Base-by-base conservation (phyloP, 2,329 filamentous ascomycete genomes). In the Aspergillus terreus region DNA sequence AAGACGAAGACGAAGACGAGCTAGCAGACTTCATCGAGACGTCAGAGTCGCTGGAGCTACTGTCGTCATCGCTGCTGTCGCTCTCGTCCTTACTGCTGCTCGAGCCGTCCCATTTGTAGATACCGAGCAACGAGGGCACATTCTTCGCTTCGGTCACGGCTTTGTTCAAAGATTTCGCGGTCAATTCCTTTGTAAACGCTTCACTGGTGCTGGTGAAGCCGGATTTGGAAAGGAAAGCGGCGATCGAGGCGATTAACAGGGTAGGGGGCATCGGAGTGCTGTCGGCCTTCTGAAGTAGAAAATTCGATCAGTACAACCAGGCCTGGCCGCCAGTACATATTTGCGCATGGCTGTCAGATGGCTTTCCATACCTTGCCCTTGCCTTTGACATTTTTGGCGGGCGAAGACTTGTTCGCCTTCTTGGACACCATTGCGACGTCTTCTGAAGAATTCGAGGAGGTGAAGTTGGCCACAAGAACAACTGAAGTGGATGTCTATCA, bases 201-300 rank as follows among this genome's bases (percentile, higher is more conserved):
- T 78, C 74, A 63, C 80, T 81, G 43, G 87, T 82, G 52, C 77
- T 76, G 44, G 77, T 69, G 62, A 88, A 87, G n/a, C 82, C 80
- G 67, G 87, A 79, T 43, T 85, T 79, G 40, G 78, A 78, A 46
- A 91, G 77, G 68, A 90, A 91, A 19, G 73, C 71, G 56, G 83
- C 82, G 61, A 91, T 79, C 14, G 89, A 75, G 54, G 84, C 81
- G 64, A 91, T 75, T 33, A 91, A 74, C 68, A 87, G 79, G 25
- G 79, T 70, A 4, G 86, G 79, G 23, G 82, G 77, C 44, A 74
- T 67, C 53, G 46, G 44, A 15, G 33, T 25, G 44, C 46, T 62
- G 60, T 66, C 63, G 30, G 55, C 53, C 65, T 68, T 43, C 49
- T 38, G 32, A 41, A 51, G 57, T 44, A 40, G 36, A 44, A 44